A percentile compares a stretch with the other conserved stretches of the same genome.
Conservation (phyloP, 176 grass and related monocot genomes). For the Oryza meridionalis region DNA sequence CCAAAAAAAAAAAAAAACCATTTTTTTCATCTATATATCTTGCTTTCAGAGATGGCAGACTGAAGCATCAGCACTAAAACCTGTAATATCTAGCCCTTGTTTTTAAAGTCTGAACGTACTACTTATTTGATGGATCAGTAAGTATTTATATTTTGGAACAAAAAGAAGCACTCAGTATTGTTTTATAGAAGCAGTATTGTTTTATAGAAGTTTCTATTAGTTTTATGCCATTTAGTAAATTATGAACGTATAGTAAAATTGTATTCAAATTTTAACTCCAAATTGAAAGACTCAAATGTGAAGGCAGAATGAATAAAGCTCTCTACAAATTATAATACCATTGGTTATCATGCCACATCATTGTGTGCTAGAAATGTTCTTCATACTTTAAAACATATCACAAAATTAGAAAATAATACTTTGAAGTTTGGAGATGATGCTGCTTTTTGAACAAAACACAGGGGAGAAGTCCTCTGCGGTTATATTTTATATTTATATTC, state of each 20-base stretch:
- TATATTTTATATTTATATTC: too few species aligned
- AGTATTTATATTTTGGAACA: neutral
- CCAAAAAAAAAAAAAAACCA: neutral
- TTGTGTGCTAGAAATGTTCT: conserved; percentile 30
- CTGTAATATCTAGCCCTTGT: conserved; percentile 7
- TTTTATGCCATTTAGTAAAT: neutral
- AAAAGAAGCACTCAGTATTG: neutral
- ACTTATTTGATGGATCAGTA: conserved; percentile 3
- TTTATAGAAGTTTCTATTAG: too few species aligned
- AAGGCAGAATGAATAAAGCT: neutral
- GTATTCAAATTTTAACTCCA: neutral
- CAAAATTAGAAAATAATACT: neutral
- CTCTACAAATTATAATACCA: neutral
- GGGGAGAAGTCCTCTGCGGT: too few species aligned
- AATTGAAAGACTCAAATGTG: neutral
- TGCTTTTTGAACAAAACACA: too few species aligned
- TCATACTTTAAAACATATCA: neutral
- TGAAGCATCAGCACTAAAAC: conserved; percentile 17
- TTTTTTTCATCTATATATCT: conserved; percentile 11
- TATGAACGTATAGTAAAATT: neutral
- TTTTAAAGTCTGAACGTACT: neutral
- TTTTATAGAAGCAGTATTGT: too few species aligned
- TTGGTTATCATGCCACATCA: conserved; percentile 8
- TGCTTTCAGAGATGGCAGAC: neutral
- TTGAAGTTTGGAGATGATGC: neutral